These are phyloP conservation scores for Oryza glumipatula DNA, from an alignment of 176 grass and related monocot genomes.

Conservation along the genomic window DNA sequence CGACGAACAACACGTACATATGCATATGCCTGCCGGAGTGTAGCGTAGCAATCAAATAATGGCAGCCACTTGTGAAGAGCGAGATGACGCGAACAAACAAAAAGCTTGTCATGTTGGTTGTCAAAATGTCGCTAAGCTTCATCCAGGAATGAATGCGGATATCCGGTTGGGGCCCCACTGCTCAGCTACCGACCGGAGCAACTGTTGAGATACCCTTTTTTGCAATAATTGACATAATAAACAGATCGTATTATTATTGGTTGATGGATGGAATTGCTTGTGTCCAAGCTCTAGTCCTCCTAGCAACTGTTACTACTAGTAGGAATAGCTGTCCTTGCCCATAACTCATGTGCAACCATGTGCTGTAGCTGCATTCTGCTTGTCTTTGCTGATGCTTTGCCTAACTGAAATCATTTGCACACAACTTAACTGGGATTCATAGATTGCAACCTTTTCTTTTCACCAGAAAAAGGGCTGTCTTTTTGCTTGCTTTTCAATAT, in stretches of 20 bases:
- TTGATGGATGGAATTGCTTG: neutral
- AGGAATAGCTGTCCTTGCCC: neutral
- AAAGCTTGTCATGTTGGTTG: neutral
- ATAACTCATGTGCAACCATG: constrained; percentile 38
- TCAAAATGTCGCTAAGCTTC: neutral
- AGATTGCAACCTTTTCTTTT: neutral
- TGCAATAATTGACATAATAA: neutral
- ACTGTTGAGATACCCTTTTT: neutral
- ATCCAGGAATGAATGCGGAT: neutral
- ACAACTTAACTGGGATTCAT: constrained; percentile 23
- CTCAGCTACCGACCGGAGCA: neutral
- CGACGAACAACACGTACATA: no score
- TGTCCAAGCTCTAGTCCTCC: neutral
- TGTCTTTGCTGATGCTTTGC: neutral
- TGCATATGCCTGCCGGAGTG: neutral
- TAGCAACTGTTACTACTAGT: neutral
- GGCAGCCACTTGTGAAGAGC: neutral
- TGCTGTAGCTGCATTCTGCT: neutral
- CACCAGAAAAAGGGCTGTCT: neutral
- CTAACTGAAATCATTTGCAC: neutral
- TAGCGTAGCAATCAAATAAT: neutral
- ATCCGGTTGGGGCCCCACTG: neutral
- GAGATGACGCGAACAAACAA: neutral
- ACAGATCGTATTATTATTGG: neutral
- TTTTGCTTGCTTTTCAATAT: neutral